A percentile compares a stretch with the other conserved stretches of the same genome.
phyloP scores from a whole-genome alignment of 805 yeast species.

The Peterozyma toletana region DNA sequence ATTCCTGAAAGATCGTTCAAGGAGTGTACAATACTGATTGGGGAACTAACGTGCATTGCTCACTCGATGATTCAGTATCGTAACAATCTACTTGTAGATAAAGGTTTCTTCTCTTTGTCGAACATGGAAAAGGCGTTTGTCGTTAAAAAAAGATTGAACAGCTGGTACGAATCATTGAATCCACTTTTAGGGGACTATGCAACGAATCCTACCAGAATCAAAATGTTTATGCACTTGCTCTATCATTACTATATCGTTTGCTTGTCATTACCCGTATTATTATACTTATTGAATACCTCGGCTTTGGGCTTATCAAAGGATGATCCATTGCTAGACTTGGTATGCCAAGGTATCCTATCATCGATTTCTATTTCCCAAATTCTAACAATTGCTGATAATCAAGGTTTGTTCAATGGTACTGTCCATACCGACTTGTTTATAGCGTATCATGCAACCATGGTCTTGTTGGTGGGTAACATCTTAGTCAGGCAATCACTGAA shows the following conservation, averaged over 20 bases:
- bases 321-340: conserved; percentile 7
- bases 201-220: conserved; percentile 1
- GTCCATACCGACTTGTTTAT: conserved; percentile 10
- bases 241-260: conserved; percentile 8
- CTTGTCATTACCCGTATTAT: conserved; percentile 5
- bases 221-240: neutral
- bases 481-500: neutral
- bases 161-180: conserved; percentile 4
- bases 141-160: conserved; percentile 4
- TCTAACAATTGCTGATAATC: conserved; percentile 2
- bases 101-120: conserved; percentile 5
- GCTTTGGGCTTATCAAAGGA: conserved; percentile 1
- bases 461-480: conserved; percentile 8
- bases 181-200: neutral
- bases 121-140: conserved; percentile 7
- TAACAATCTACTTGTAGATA: conserved; percentile 5
- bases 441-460: conserved; percentile 12
- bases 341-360: conserved; percentile 8
- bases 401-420: conserved; percentile 11
- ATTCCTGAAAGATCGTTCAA: neutral
- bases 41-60: conserved; percentile 6
- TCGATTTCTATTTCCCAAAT: conserved; percentile 8
- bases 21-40: conserved; percentile 2
- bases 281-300: conserved; percentile 1
- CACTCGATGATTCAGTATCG: conserved; percentile 5